These are phyloP conservation scores for Zasmidium citrigriseum DNA, from an alignment of 2,329 filamentous ascomycete species.

Conservation along the genomic window DNA sequence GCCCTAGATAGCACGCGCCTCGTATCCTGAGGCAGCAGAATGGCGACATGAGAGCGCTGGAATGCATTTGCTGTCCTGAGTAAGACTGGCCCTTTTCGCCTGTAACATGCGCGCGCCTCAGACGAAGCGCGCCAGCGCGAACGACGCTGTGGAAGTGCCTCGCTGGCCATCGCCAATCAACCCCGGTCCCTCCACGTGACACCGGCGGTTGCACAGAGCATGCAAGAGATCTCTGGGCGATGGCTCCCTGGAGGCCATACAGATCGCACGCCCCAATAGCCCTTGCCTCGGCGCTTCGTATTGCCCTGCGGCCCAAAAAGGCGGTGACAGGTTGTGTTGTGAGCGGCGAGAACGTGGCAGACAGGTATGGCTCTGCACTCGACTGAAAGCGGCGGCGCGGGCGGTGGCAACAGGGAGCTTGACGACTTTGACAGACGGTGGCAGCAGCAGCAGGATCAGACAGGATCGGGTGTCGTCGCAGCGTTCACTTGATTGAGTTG, in stretches of 20 bases:
- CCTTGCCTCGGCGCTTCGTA: conserved; percentile 21
- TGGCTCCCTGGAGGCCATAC: conserved; percentile 18
- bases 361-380: conserved; percentile 17
- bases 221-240: conserved; percentile 26
- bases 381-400: conserved; percentile 4
- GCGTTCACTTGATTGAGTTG: background rate
- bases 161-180: background rate
- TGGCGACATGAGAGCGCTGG: conserved; percentile 2
- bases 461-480: background rate
- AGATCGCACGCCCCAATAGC: conserved; percentile 21
- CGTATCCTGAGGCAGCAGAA: conserved; percentile 15
- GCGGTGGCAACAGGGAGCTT: background rate
- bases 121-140: background rate
- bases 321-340: conserved; percentile 27
- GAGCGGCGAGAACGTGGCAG: conserved; percentile 28
- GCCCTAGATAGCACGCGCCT: conserved; percentile 16
- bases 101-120: conserved; percentile 3
- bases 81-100: background rate
- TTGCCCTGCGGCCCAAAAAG: conserved; percentile 19
- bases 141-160: conserved; percentile 6
- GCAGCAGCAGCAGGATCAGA: background rate
- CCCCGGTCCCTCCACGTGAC: conserved; percentile 27
- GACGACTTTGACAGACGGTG: background rate
- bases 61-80: conserved; percentile 1
- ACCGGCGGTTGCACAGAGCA: conserved; percentile 18